Percentiles rank a stretch among this genome's conserved stretches.
These are phyloP conservation scores for Bacidia rubella DNA, from an alignment of 495 filamentous ascomycete species.

Conservation along the genomic window DNA sequence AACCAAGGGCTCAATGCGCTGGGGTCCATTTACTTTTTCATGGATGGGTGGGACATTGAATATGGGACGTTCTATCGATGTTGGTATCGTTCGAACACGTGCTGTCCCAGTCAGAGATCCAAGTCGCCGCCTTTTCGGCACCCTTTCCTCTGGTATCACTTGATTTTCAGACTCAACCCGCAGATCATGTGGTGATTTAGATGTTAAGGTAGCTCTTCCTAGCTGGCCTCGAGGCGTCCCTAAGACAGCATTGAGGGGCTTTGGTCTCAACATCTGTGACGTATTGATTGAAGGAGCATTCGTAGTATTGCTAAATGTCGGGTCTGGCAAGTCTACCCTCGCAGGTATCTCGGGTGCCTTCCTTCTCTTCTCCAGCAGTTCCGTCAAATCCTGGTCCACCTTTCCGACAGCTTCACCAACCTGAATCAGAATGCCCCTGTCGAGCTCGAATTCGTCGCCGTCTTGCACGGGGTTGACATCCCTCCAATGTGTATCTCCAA, in stretches of 20 bases:
- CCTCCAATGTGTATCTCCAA: constrained; percentile 77
- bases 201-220: constrained; percentile 27
- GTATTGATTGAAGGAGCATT: constrained; percentile 6
- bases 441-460: constrained; percentile 71
- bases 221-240: constrained; percentile 39
- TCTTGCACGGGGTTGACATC: constrained; percentile 48
- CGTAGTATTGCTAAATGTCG: background rate
- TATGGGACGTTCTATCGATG: no score
- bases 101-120: background rate
- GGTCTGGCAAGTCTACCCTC: constrained; percentile 19
- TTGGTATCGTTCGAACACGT: no score
- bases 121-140: constrained; percentile 36
- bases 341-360: constrained; percentile 25
- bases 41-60: no score
- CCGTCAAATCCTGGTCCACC: constrained; percentile 61
- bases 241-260: constrained; percentile 44
- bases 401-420: constrained; percentile 60
- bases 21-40: no score
- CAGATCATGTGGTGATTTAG: constrained; percentile 37
- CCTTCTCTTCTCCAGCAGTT: constrained; percentile 52
- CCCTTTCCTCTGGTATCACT: constrained; percentile 19
- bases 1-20: no score
- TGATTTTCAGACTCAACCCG: constrained; percentile 22
- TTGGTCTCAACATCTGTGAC: constrained; percentile 26
- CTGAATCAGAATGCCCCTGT: constrained; percentile 64